Conservation (phyloP, 169 alveolate genomes). For the Cryptosporidium muris region DNA sequence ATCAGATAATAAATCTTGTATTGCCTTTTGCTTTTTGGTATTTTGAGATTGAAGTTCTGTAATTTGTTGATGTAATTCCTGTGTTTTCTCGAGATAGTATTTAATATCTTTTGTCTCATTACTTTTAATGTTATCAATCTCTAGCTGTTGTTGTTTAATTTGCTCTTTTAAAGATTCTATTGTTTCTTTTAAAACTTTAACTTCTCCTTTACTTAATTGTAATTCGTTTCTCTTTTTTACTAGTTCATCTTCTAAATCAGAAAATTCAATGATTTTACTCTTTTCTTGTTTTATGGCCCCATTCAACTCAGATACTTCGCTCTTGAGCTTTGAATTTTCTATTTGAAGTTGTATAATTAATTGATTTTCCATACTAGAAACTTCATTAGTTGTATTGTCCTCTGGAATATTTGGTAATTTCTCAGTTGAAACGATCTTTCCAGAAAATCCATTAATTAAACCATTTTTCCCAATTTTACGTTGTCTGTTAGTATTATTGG, state of each 20-base stretch:
- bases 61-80: conserved; percentile 4
- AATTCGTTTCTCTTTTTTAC: background rate
- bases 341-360: no score
- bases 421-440: background rate
- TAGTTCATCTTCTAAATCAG: background rate
- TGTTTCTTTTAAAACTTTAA: conserved; percentile 2
- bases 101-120: background rate
- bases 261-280: no score
- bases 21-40: conserved; percentile 44
- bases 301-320: no score
- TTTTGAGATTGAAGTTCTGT: conserved; percentile 48
- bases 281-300: no score
- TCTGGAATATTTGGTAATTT: background rate
- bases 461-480: background rate
- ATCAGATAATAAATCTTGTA: conserved; percentile 40
- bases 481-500: background rate
- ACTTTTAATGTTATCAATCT: background rate
- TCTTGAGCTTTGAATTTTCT: no score
- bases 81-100: background rate
- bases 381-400: no score
- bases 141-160: conserved; percentile 8
- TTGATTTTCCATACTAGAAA: no score
- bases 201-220: background rate
- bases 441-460: conserved; percentile 5
- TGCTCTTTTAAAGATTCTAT: background rate